These are phyloP conservation scores for Wickerhamiella shivajii DNA, from an alignment of 805 yeast species.

Conservation along the genomic window DNA sequence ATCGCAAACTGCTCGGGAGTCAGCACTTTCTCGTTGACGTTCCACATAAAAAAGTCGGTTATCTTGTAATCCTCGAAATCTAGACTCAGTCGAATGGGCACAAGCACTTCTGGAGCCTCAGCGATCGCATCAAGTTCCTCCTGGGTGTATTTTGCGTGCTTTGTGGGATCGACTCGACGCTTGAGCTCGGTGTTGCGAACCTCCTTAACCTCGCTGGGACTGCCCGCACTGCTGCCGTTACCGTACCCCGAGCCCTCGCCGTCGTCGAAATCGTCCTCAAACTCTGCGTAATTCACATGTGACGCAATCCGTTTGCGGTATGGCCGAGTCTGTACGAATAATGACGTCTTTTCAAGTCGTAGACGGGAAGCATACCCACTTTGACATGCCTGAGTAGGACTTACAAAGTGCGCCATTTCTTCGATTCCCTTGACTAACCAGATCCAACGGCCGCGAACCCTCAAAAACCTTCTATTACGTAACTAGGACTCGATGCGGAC, in stretches of 20 bases:
- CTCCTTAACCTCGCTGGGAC: slow-evolving; percentile 17
- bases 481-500: too few species aligned
- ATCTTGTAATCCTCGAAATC: slow-evolving; percentile 42
- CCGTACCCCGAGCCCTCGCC: slow-evolving; percentile 23
- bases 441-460: too few species aligned
- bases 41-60: slow-evolving; percentile 64
- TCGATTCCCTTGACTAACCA: too few species aligned
- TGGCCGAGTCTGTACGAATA: slow-evolving; percentile 59
- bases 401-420: too few species aligned
- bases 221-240: slow-evolving; percentile 7
- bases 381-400: slow-evolving; percentile 62
- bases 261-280: slow-evolving; percentile 49
- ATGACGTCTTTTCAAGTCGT: slow-evolving; percentile 56
- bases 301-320: slow-evolving; percentile 61
- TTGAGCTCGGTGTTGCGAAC: slow-evolving; percentile 21
- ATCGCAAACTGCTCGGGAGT: slow-evolving; percentile 65
- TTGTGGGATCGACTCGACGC: slow-evolving; percentile 30
- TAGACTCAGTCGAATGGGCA: slow-evolving; percentile 53
- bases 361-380: slow-evolving; percentile 63
- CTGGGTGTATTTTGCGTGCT: slow-evolving; percentile 26
- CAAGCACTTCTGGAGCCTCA: slow-evolving; percentile 31
- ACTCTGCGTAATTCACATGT: slow-evolving; percentile 61
- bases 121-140: slow-evolving; percentile 27
- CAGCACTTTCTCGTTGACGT: slow-evolving; percentile 44
- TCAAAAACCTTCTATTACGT: too few species aligned